Percentiles rank a stretch among this genome's conserved stretches.
Evolutionary conservation across 192 early-diverging fungal genomes (phyloP).

Genomic region (Backusella tuberculispora): DNA sequence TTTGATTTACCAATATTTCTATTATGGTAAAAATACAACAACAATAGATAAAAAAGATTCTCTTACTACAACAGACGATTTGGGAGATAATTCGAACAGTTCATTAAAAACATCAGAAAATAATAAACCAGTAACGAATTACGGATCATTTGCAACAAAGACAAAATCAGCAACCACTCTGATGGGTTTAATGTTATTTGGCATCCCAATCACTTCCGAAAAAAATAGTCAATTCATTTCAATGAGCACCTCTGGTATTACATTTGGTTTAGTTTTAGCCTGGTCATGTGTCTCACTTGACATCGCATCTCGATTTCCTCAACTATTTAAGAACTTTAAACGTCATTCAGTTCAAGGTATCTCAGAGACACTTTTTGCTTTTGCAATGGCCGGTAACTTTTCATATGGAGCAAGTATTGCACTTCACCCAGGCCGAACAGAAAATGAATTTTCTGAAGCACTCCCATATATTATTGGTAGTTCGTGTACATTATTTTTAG

Average conservation of each 20-base stretch:
- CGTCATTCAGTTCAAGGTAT: constrained; percentile 67
- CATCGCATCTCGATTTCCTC: constrained; percentile 71
- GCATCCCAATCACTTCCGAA: not conserved
- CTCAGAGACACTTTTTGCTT: constrained; percentile 69
- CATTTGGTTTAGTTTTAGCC: constrained; percentile 61
- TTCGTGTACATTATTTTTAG: constrained; percentile 66
- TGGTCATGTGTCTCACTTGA: constrained; percentile 69
- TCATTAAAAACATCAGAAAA: not conserved
- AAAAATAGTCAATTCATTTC: not conserved
- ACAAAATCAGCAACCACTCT: not conserved
- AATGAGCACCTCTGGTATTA: not conserved
- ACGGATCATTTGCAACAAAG: constrained; percentile 1
- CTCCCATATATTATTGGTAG: constrained; percentile 65
- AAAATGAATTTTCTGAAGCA: constrained; percentile 26
- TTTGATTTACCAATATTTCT: not conserved
- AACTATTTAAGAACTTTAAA: constrained; percentile 68
- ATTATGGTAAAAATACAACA: not conserved
- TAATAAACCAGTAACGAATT: not conserved
- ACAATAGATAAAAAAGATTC: not conserved
- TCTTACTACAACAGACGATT: too few species aligned
- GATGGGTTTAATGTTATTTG: constrained; percentile 20
- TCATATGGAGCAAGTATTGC: constrained; percentile 61
- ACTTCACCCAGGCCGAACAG: constrained; percentile 34
- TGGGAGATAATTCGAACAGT: too few species aligned
- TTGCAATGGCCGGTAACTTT: constrained; percentile 69